phyloP scores from a whole-genome alignment of 2,329 filamentous ascomycete species.

The Chaetothyriales sp. region DNA sequence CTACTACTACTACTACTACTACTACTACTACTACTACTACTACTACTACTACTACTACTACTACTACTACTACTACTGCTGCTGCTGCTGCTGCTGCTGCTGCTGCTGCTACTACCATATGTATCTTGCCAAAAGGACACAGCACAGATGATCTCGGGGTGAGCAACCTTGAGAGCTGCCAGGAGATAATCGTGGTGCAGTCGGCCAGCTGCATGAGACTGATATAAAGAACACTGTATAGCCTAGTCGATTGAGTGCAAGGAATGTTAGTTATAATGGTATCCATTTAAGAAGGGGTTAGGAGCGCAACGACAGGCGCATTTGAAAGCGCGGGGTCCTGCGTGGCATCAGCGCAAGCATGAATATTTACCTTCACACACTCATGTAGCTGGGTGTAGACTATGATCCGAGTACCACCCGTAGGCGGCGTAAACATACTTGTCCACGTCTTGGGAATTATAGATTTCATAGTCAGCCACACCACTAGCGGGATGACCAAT shows the following conservation, averaged over 20 bases:
- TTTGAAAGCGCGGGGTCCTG: slow-evolving; percentile 3
- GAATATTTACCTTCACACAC: neutral
- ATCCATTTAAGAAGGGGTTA: slow-evolving; percentile 9
- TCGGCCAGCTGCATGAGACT: slow-evolving; percentile 25
- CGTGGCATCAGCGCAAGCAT: neutral
- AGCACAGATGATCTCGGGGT: slow-evolving; percentile 43
- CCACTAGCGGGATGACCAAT: slow-evolving; percentile 8
- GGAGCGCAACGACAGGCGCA: slow-evolving; percentile 7
- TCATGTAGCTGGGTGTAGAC: slow-evolving; percentile 6
- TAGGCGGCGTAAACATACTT: slow-evolving; percentile 8
- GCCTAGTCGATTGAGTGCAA: slow-evolving; percentile 43
- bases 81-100: too few relatives aligned
- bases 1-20: too few relatives aligned
- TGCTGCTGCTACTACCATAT: too few relatives aligned
- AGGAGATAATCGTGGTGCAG: slow-evolving; percentile 33
- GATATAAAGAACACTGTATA: slow-evolving; percentile 39
- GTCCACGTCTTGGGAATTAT: slow-evolving; percentile 6
- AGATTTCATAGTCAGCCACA: slow-evolving; percentile 5
- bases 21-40: too few relatives aligned
- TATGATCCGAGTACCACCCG: slow-evolving; percentile 7
- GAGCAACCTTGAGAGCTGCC: slow-evolving; percentile 28
- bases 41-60: too few relatives aligned
- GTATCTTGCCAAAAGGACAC: slow-evolving; percentile 35
- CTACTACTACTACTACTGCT: too few relatives aligned
- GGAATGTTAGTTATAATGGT: slow-evolving; percentile 8